Percentiles rank a stretch among this genome's conserved stretches.
These are phyloP conservation scores for Aschersonia sp. DNA, from an alignment of 2,329 filamentous ascomycete genomes.

Conservation along the genomic window DNA sequence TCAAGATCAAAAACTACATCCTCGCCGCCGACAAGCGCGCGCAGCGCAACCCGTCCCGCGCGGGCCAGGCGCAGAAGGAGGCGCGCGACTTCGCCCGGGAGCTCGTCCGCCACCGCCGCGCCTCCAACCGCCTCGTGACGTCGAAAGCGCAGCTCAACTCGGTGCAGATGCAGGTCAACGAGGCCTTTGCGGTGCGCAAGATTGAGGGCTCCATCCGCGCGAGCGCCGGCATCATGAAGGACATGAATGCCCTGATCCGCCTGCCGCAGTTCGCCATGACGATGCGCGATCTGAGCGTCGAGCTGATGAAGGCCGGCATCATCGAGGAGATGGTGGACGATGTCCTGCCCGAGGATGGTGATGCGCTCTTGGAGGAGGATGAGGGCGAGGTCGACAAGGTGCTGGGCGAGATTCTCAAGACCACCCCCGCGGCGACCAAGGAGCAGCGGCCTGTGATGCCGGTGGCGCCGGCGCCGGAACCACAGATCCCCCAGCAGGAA, in stretches of 20 bases:
- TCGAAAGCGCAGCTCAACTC: conserved; percentile 83
- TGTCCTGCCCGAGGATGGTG: conserved; percentile 58
- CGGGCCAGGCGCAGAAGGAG: conserved; percentile 66
- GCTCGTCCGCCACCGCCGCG: conserved; percentile 68
- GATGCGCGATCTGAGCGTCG: conserved; percentile 75
- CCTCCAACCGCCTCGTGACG: conserved; percentile 60
- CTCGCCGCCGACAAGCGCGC: conserved; percentile 68
- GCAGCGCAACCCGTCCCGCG: conserved; percentile 63
- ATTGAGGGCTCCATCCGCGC: conserved; percentile 85
- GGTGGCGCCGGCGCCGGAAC: conserved; percentile 38
- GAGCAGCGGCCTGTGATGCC: conserved; percentile 26
- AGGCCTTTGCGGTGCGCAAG: conserved; percentile 88
- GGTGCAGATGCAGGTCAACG: conserved; percentile 94
- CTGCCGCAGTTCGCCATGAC: conserved; percentile 77
- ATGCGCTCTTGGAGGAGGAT: conserved; percentile 63
- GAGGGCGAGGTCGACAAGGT: conserved; percentile 84
- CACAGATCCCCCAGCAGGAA: conserved; percentile 25
- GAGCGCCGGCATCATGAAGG: conserved; percentile 88
- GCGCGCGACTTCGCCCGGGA: conserved; percentile 81
- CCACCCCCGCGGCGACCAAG: conserved; percentile 41
- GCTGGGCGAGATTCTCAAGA: conserved; percentile 77
- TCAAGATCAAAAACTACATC: conserved; percentile 75
- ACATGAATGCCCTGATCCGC: conserved; percentile 75
- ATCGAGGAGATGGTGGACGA: conserved; percentile 97
- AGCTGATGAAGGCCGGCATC: conserved; percentile 87